Evolutionary conservation across 176 grass and related monocot species (phyloP).

Genomic region (Ananas comosus): DNA sequence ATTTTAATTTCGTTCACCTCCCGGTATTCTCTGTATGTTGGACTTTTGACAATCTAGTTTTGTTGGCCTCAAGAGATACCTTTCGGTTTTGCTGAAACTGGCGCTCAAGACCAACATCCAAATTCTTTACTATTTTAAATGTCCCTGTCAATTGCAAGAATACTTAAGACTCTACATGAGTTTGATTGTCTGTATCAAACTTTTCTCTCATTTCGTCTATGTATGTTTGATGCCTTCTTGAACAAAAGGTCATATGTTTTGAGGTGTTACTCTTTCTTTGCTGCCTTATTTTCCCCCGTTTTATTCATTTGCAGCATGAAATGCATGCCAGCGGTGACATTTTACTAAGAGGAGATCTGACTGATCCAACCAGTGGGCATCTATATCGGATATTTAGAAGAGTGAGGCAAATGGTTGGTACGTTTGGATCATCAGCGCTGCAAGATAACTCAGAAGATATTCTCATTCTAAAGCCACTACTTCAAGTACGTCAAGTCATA

Average conservation of each 20-base stretch:
- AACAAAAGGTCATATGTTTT: neutral
- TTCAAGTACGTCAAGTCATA: slow-evolving; percentile 27
- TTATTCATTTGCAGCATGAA: slow-evolving; percentile 38
- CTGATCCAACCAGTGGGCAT: slow-evolving; percentile 32
- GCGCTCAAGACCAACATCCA: no score
- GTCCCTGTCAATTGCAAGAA: no score
- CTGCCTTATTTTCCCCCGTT: no score
- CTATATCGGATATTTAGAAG: slow-evolving; percentile 44
- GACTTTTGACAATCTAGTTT: neutral
- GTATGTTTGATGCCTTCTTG: neutral
- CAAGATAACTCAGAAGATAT: slow-evolving; percentile 29
- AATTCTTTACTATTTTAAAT: no score
- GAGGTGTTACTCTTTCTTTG: neutral
- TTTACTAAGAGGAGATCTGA: slow-evolving; percentile 52
- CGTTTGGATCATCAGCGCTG: slow-evolving; percentile 23
- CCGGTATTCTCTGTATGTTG: neutral
- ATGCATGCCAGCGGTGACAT: slow-evolving; percentile 52
- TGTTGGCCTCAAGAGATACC: neutral
- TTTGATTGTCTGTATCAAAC: no score
- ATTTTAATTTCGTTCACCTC: neutral
- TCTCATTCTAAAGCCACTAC: slow-evolving; percentile 42
- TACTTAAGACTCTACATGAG: no score
- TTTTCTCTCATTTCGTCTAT: neutral
- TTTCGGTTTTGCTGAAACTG: neutral
- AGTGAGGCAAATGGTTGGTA: slow-evolving; percentile 28